phyloP scores from a whole-genome alignment of 208 protist species.

The Leishmania amazonensis region DNA sequence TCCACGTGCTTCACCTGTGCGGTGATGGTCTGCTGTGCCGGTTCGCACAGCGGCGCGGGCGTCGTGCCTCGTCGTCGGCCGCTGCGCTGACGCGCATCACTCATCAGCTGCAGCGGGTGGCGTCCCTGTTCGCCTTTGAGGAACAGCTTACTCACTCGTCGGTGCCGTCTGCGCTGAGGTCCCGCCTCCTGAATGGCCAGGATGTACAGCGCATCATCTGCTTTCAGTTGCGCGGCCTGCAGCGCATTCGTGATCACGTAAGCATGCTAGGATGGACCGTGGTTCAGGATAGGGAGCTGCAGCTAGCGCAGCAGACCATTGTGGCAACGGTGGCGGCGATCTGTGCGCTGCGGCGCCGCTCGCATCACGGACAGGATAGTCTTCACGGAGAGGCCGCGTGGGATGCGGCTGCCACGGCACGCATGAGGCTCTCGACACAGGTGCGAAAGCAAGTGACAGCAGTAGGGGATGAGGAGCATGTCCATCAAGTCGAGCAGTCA shows the following conservation, averaged over 20 bases:
- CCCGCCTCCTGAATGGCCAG: neutral
- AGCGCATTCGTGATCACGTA: slow-evolving; percentile 8
- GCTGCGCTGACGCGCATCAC: slow-evolving; percentile 4
- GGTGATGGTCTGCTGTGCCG: slow-evolving; percentile 14
- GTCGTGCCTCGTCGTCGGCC: slow-evolving; percentile 16
- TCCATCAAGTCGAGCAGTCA: slow-evolving; percentile 9
- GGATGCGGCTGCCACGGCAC: neutral
- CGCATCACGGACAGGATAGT: neutral
- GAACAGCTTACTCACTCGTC: neutral
- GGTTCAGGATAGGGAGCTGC: slow-evolving; percentile 18
- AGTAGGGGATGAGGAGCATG: neutral
- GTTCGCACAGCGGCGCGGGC: slow-evolving; percentile 6
- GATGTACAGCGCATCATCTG: slow-evolving; percentile 16
- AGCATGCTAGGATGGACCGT: slow-evolving; percentile 17
- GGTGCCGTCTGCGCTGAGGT: neutral
- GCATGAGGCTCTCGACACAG: neutral
- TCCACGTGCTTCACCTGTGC: slow-evolving; percentile 32
- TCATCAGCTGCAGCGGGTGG: slow-evolving; percentile 5
- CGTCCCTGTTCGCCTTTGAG: neutral
- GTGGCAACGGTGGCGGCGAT: slow-evolving; percentile 1
- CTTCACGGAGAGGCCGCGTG: neutral
- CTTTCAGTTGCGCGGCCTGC: slow-evolving; percentile 23
- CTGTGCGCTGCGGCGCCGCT: neutral
- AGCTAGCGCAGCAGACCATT: neutral
- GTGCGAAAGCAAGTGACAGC: neutral